Base-by-base conservation (phyloP, 202 grass and related monocot species). In the Cymbopogon flexuosus region DNA sequence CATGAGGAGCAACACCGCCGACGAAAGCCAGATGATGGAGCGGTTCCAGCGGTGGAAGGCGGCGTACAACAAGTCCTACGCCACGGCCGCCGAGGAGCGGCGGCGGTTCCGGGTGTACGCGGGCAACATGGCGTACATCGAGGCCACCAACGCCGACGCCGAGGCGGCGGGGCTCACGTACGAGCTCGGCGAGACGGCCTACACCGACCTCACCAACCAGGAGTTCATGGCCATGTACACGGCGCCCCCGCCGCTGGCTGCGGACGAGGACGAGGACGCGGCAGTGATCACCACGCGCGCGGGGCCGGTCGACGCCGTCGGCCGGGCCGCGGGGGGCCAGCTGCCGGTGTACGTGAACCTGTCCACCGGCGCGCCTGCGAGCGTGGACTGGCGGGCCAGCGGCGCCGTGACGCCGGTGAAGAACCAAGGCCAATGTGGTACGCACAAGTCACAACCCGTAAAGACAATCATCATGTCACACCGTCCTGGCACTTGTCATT, bases 351-450 rank as follows among this genome's bases (percentile, higher is more conserved):
- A 88, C 75, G 0, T 37, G n/a, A 88, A 88, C 77, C 19, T 72
- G 57, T 85, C 82, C n/a, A 22, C 33, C 4, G 76, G n/a, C 3
- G 70, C 80, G 43, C 88, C 84, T 56, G 80, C 51, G 59, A 87
- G 76, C 62, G 76, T 93, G 0, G 86, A 93, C 78, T 94, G 92
- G 92, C 78, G 89, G 0, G 19, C 8, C n/a, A 75, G 72, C 46
- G 86, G 89, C 27, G 91, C 83, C 29, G 91, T 94, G 2, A 88
- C 92, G 73, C 23, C 68, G 10, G 78, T 94, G 62, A 94, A 91
- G 54, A 16, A 91, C 62, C 92, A 94, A 77, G 89, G 89, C 2
- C 24, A 7, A 45, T 94, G 89, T n/a, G 89, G 89, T 94, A 79
- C 14, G 88, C 58, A 16, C 15, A 3, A 2, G 36, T 37, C 6